phyloP scores from a whole-genome alignment of 306 rosid species.

The Dryas drummondii region DNA sequence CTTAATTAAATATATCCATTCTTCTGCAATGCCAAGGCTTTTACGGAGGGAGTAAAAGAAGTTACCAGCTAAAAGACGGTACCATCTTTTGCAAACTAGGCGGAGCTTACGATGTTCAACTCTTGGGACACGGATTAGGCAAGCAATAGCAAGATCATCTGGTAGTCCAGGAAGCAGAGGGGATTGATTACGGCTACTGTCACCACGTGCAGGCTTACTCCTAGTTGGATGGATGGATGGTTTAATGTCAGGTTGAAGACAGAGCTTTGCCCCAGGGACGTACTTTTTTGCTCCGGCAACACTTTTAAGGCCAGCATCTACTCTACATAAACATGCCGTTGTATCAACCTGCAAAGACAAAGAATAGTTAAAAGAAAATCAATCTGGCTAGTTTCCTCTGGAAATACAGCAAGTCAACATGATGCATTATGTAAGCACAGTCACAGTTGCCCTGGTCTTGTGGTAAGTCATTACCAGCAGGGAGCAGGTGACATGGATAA shows the following conservation, averaged over 20 bases:
- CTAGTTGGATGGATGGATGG: slow-evolving; percentile 88
- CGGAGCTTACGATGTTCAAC: slow-evolving; percentile 77
- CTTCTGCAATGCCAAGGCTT: slow-evolving; percentile 72
- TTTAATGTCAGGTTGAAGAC: slow-evolving; percentile 85
- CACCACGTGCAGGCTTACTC: slow-evolving; percentile 66
- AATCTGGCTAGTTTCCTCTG: neutral
- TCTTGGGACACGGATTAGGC: slow-evolving; percentile 79
- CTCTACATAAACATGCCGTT: slow-evolving; percentile 82
- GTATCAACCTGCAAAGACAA: slow-evolving; percentile 73
- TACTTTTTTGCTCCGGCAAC: slow-evolving; percentile 77
- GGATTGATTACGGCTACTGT: slow-evolving; percentile 71
- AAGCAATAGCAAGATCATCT: slow-evolving; percentile 88
- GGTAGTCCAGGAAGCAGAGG: slow-evolving; percentile 90
- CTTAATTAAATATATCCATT: slow-evolving; percentile 80
- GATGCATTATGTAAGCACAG: neutral
- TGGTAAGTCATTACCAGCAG: neutral
- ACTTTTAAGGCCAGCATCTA: slow-evolving; percentile 74
- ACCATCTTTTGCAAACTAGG: slow-evolving; percentile 84
- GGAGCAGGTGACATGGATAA: neutral
- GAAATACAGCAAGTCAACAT: slow-evolving; percentile 11
- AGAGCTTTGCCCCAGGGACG: slow-evolving; percentile 82
- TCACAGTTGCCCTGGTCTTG: neutral
- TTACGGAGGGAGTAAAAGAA: slow-evolving; percentile 78
- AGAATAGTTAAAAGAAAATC: slow-evolving; percentile 5
- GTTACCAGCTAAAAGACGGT: slow-evolving; percentile 75